A percentile compares a stretch with the other conserved stretches of the same genome.
These are phyloP conservation scores for Moesziomyces sp. DNA, from an alignment of 1,284 basidiomycete genomes.

Conservation along the genomic window DNA sequence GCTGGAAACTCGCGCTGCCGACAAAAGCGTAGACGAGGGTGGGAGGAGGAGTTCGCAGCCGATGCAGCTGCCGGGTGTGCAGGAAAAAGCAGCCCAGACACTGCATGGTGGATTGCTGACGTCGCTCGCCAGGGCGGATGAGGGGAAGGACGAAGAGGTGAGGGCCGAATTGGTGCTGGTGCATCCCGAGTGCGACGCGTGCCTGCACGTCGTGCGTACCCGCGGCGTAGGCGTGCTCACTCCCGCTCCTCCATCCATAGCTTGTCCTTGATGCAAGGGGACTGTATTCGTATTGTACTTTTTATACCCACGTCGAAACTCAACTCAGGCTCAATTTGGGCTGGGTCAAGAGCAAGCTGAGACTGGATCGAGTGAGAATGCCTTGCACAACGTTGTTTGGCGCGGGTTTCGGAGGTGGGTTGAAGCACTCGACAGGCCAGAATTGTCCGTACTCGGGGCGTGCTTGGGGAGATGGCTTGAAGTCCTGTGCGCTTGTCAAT, in stretches of 20 bases:
- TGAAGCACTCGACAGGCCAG: too few species aligned
- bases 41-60: not conserved
- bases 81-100: not conserved
- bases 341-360: too few species aligned
- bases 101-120: conserved; percentile 40
- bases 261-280: not conserved
- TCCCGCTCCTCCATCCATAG: not conserved
- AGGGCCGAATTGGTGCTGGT: conserved; percentile 39
- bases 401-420: too few species aligned
- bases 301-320: not conserved
- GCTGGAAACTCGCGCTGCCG: not conserved
- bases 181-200: conserved; percentile 35
- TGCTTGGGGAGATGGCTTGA: too few species aligned
- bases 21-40: too few species aligned
- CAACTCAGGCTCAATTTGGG: too few species aligned
- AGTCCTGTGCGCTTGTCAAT: too few species aligned
- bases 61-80: too few species aligned
- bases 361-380: too few species aligned
- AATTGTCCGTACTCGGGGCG: too few species aligned
- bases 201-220: conserved; percentile 26
- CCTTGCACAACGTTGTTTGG: too few species aligned
- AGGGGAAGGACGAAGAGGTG: conserved; percentile 6
- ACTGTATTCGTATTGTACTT: too few species aligned
- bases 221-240: conserved; percentile 45
- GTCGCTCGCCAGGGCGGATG: conserved; percentile 1